Conservation (phyloP, 148 eudicot species). For the Persicaria maculosa region DNA sequence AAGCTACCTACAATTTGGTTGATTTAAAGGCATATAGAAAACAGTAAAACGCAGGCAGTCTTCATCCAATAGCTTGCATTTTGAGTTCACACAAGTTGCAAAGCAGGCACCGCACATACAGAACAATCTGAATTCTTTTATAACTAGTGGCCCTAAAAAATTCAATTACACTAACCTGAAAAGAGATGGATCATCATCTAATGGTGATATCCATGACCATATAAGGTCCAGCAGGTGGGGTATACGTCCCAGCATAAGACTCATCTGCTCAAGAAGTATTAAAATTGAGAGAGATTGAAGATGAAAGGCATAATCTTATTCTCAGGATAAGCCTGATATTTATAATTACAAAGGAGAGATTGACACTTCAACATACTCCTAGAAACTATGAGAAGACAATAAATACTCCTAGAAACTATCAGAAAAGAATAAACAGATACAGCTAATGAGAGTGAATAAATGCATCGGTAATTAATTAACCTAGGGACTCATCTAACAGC, state of each 20-base stretch:
- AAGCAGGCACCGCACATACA: neutral
- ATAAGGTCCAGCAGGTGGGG: constrained; percentile 71
- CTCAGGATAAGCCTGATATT: too few species aligned
- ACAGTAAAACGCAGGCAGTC: neutral
- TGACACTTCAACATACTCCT: too few species aligned
- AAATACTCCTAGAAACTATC: too few species aligned
- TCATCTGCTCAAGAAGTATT: constrained; percentile 53
- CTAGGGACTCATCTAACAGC: too few species aligned
- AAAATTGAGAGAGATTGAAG: too few species aligned
- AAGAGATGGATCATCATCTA: constrained; percentile 55
- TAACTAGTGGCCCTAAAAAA: neutral
- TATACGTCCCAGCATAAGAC: constrained; percentile 82
- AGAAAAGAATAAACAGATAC: too few species aligned
- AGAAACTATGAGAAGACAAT: too few species aligned
- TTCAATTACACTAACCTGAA: constrained; percentile 48
- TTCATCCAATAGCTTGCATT: neutral
- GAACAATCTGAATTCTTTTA: neutral
- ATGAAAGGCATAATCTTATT: too few species aligned
- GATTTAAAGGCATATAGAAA: neutral
- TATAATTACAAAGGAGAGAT: too few species aligned
- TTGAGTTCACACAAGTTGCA: neutral
- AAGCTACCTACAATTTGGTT: neutral
- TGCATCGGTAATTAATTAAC: too few species aligned
- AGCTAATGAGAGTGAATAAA: too few species aligned
- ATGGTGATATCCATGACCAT: constrained; percentile 96